Evolutionary conservation across 768 basidiomycete species (phyloP), one percentile per base, ranked within the genome.

Genomic region (Phanerochaete sordida): DNA sequence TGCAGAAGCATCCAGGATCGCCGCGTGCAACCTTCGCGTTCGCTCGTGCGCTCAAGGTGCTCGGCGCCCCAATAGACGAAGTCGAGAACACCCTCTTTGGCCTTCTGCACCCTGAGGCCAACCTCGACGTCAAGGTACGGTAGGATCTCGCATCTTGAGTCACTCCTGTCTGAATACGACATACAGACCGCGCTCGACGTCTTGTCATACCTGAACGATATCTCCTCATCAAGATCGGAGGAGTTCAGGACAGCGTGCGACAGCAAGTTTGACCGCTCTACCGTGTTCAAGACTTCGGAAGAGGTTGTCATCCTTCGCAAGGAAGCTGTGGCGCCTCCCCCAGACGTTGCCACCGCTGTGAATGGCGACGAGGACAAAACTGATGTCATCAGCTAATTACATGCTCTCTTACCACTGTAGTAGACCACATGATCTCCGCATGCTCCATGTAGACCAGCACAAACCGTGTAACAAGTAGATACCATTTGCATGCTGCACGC

Each of bases 171-270:
- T 28, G 23, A 27, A 15, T 24, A n/a, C 43, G 49, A 12, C 51
- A 37, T 37, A 4, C 65, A 91, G 90, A 81, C 79, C 27, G 86
- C 83, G 0, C 66, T 79, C 12, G 73, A 74, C 1, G 78, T 80
- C 9, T 58, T 84, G 27, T 68, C 71, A 13, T 84, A 86, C 71
- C 69, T 93, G 48, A 64, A 63, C 19, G 71, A 77, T 2, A 69
- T 85, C 47, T 72, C 77, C 59, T 87, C 89, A 0, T 61, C 75
- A 2, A 79, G 86, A 3, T 70, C 71, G 1, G 84, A 85, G 19
- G 88, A 90, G 67, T 91, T 88, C 77, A 76, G 84, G 30, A 65
- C 71, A 43, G 76, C 75, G 5, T 88, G 84, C 58, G 77, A 82
- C 51, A 64, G 59, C 16, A 80, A 72, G 62, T 92, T 89, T 72